Evolutionary conservation across 2,329 filamentous ascomycete species (phyloP).

Genomic region (Trichoderma harzianum): DNA sequence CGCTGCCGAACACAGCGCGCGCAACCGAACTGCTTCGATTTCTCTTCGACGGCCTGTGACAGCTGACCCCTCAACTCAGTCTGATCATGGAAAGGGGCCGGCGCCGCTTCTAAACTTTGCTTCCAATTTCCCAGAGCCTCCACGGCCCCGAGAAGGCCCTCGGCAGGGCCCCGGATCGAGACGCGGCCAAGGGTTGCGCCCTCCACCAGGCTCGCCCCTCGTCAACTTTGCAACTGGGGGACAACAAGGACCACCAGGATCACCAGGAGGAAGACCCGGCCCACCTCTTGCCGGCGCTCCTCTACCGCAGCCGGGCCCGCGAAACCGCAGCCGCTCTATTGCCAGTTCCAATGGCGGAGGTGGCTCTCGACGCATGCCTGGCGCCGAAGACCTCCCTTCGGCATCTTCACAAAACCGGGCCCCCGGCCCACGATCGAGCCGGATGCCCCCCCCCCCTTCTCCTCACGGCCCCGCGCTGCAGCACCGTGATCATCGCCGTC

Average conservation of each 20-base stretch:
- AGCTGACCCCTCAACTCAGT: constrained; percentile 23
- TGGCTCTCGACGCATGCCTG: constrained; percentile 1
- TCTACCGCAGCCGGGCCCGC: constrained; percentile 19
- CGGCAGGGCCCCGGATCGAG: constrained; percentile 5
- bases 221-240: constrained; percentile 43
- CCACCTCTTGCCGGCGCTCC: constrained; percentile 1
- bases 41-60: constrained; percentile 26
- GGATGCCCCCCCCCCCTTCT: constrained; percentile 12
- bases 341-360: constrained; percentile 17
- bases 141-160: constrained; percentile 48
- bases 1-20: constrained; percentile 37
- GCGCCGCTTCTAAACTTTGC: constrained; percentile 65
- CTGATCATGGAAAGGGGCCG: constrained; percentile 37
- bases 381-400: constrained; percentile 22
- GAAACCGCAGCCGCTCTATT: constrained; percentile 28
- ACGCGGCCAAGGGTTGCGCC: constrained; percentile 44
- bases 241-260: constrained; percentile 22
- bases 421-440: constrained; percentile 1
- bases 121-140: constrained; percentile 59
- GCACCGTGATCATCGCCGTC: constrained; percentile 11
- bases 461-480: constrained; percentile 1
- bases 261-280: constrained; percentile 10
- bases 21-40: constrained; percentile 29
- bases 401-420: constrained; percentile 24
- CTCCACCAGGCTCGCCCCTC: constrained; percentile 38